Evolutionary conservation across 1,284 basidiomycete genomes (phyloP).

Genomic region (Sporisorium sorghi): DNA sequence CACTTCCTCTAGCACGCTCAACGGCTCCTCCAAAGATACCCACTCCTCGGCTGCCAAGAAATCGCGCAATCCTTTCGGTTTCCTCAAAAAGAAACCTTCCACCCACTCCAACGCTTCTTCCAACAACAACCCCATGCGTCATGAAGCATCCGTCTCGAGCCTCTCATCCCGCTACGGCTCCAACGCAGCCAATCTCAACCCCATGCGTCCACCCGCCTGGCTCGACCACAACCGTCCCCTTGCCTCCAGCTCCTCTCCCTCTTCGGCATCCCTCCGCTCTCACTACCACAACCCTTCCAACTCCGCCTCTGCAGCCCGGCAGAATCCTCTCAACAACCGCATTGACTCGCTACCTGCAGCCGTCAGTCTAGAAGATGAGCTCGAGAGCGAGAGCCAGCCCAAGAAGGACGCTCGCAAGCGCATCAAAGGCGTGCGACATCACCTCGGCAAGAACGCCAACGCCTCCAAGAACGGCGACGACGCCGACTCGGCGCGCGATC

Average conservation of each 20-base stretch:
- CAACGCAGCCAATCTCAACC: constrained; percentile 38
- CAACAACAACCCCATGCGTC: constrained; percentile 25
- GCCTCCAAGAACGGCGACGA: constrained; percentile 25
- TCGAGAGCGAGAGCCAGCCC: constrained; percentile 27
- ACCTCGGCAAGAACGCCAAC: constrained; percentile 33
- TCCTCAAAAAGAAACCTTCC: constrained; percentile 59
- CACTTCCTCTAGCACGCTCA: constrained; percentile 46
- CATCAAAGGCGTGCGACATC: constrained; percentile 49
- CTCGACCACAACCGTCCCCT: constrained; percentile 34
- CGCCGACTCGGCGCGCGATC: constrained; percentile 22
- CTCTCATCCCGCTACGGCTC: constrained; percentile 45
- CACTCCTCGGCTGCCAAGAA: constrained; percentile 31
- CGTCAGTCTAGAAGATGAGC: constrained; percentile 49
- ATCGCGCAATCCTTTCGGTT: constrained; percentile 60
- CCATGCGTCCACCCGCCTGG: constrained; percentile 46
- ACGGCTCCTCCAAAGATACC: constrained; percentile 34
- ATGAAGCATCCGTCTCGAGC: constrained; percentile 31
- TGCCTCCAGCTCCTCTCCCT: constrained; percentile 23
- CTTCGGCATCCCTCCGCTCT: constrained; percentile 34
- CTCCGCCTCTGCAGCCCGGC: constrained; percentile 21
- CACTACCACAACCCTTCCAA: constrained; percentile 28
- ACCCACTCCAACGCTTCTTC: constrained; percentile 35
- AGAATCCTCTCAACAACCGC: constrained; percentile 26
- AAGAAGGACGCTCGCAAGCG: constrained; percentile 46
- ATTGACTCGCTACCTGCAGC: constrained; percentile 30